Percentiles rank a stretch among this genome's conserved stretches.
These are phyloP conservation scores for Aureobasidium zeae DNA, from an alignment of 2,329 filamentous ascomycete species.

Conservation along the genomic window DNA sequence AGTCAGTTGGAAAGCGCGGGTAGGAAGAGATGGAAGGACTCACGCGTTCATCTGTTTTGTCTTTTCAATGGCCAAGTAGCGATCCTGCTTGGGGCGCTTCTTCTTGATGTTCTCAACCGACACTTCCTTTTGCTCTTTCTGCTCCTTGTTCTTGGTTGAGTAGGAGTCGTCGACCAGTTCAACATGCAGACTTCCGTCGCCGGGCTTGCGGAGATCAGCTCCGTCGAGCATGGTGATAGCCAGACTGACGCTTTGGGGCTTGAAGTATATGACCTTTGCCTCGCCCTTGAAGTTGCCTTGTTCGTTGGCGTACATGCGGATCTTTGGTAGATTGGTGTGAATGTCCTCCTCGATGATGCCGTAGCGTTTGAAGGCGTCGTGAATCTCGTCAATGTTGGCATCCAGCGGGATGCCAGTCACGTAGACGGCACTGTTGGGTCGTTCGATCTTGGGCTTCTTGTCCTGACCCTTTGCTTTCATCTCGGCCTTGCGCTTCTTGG, in stretches of 20 bases:
- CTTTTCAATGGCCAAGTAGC: constrained; percentile 75
- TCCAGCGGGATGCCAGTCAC: constrained; percentile 80
- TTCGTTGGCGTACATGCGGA: constrained; percentile 84
- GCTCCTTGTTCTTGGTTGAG: constrained; percentile 50
- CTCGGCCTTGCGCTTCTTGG: constrained; percentile 35
- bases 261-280: constrained; percentile 84
- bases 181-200: constrained; percentile 62
- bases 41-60: constrained; percentile 74
- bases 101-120: constrained; percentile 39
- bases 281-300: constrained; percentile 86
- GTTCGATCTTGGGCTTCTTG: constrained; percentile 24
- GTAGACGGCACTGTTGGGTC: constrained; percentile 82
- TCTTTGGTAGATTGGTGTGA: constrained; percentile 74
- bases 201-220: constrained; percentile 65
- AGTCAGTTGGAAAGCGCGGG: constrained; percentile 11
- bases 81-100: constrained; percentile 58
- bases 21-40: constrained; percentile 18
- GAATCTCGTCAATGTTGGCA: constrained; percentile 68
- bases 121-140: constrained; percentile 51
- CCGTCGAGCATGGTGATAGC: constrained; percentile 75
- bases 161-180: constrained; percentile 81
- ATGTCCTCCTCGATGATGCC: constrained; percentile 93
- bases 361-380: constrained; percentile 75
- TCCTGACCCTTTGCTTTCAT: constrained; percentile 26
- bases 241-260: constrained; percentile 82